Base-by-base conservation (phyloP, 139 green algal genomes). In the Chlamydomonas urium region DNA sequence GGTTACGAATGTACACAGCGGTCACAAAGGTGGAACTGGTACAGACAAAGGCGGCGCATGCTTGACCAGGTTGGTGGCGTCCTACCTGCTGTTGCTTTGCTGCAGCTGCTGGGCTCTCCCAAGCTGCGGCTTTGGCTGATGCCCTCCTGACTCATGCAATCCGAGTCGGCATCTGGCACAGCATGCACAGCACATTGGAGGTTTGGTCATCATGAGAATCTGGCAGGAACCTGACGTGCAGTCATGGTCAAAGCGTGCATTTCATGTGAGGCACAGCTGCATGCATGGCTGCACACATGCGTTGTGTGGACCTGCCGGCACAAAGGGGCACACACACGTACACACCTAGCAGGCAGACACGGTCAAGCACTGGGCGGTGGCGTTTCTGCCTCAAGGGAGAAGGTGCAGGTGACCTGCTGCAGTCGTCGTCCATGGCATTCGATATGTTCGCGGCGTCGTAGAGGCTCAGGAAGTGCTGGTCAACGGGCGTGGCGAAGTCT, bases 401-500 rank as follows among this genome's bases (percentile, higher is more conserved):
- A 6, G 65, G 63, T 28, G 66, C 28, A 2, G 78, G 78, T 17
- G 78, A 84, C 3, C 73, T 48, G 65, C 65, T 76, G 10, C 56
- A n/a, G 37, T 75, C 73, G 2, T 73, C 72, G 17, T 47, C 47
- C 31, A 78, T 2, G 47, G 48, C 0, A 62, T 69, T 35, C 63
- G 67, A 47, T n/a, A n/a, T n/a, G n/a, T n/a, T n/a, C n/a, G n/a
- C n/a, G n/a, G n/a, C n/a, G n/a, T n/a, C n/a, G n/a, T 80, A 77
- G 36, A 66, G 77, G 34, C 5, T 79, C 83, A 59, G 73, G 53
- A 88, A 88, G 35, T 75, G 72, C 76, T 85, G 83, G 23, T 88
- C 83, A n/a, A 79, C 66, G 0, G 83, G 83, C 2, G 83, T 88
- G 1, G 79, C 71, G 38, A 85, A 79, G 47, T 85, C 83, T 38